Percentiles rank a stretch among this genome's conserved stretches.
These are phyloP conservation scores for Heritiera fomes DNA, from an alignment of 345 rosid species.

Conservation along the genomic window DNA sequence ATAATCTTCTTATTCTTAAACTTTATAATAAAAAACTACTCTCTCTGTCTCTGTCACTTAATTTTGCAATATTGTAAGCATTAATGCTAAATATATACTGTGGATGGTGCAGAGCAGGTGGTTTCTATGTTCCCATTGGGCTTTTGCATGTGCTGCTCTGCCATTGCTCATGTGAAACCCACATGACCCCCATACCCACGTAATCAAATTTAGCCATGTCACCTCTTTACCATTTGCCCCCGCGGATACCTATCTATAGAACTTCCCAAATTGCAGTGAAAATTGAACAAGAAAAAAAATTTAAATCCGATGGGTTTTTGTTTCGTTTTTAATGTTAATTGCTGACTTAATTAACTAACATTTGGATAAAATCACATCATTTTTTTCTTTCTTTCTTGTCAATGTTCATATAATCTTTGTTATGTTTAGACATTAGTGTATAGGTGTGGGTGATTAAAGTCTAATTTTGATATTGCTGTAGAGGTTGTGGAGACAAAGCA, in stretches of 20 bases:
- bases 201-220: conserved; percentile 26
- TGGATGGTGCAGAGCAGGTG: conserved; percentile 39
- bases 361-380: neutral
- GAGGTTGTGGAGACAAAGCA: conserved; percentile 19
- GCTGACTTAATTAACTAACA: neutral
- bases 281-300: neutral
- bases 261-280: neutral
- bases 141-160: conserved; percentile 49
- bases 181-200: conserved; percentile 50
- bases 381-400: conserved; percentile 27
- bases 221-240: neutral
- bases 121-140: conserved; percentile 46
- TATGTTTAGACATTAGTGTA: conserved; percentile 25
- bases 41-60: neutral
- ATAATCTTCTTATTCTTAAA: no score
- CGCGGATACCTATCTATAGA: neutral
- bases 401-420: conserved; percentile 29
- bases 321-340: neutral
- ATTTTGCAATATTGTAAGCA: neutral
- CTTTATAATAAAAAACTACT: no score
- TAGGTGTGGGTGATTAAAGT: conserved; percentile 25
- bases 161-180: conserved; percentile 55
- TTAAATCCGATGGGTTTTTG: neutral
- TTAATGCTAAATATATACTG: neutral
- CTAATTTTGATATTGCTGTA: conserved; percentile 33